Base-by-base conservation (phyloP, 495 filamentous ascomycete species). In the Collariella sp. region DNA sequence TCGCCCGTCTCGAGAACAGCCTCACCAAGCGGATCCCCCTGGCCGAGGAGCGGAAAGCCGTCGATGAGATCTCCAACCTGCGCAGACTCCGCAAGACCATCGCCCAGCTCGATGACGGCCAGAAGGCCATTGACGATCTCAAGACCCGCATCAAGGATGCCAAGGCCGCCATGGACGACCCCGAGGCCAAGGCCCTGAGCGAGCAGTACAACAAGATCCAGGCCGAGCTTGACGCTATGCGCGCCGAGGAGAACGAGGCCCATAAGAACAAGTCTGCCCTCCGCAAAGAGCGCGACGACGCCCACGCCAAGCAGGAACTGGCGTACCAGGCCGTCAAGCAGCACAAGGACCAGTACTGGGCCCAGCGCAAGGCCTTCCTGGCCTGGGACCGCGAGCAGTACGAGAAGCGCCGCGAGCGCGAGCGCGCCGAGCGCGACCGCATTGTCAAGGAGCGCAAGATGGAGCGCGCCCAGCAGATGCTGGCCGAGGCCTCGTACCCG, bases 21-120 rank as follows among this genome's bases (percentile, higher is more conserved):
- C 89, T 96, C 53, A 78, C 81, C 45, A 89, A 91, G 42, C 86
- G 78, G 58, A 86, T 97, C 84, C 93, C 88, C 63, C 69, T 99
- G 51, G 94, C 96, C 4, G 93, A 97, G 56, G 94, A 97, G 81
- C 91, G 88, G 79, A 96, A 95, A 78, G 87, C 89, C 5, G 76
- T 97, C 1, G 69, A 78, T 18, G 89, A 96, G 58, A 82, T 94
- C 51, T 85, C 84, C 43, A 86, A 70, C 67, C 73, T 96, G 57
- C 83, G 86, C 66, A 95, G 90, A 77, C 83, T 86, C 68, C 84
- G 86, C 70, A 97, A 96, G 82, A 83, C 80, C 69, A 96, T 97
- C 62, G 82, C 81, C 43, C 80, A 80, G 34, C 83, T 97, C 63
- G 87, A 91, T 18, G 83, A 87, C 35, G 72, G 77, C 19, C 86